Conservation (phyloP, 768 basidiomycete species). For the Suillus plorans region DNA sequence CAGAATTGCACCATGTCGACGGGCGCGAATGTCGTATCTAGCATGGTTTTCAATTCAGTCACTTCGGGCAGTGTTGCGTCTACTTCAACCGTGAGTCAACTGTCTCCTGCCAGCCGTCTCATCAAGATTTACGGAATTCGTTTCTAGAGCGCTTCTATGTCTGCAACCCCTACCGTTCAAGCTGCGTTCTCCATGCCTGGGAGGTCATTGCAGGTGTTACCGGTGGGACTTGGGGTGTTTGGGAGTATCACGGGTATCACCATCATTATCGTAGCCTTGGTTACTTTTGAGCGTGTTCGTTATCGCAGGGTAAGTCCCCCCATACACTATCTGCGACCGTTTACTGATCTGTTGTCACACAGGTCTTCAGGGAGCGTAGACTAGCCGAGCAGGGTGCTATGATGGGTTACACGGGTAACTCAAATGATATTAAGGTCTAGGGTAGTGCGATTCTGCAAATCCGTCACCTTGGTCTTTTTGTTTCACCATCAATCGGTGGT, state of each 20-base stretch:
- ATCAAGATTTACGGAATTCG: constrained; percentile 1
- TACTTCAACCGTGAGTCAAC: constrained; percentile 20
- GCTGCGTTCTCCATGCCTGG: constrained; percentile 67
- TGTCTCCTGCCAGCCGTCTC: constrained; percentile 1
- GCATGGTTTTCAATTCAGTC: constrained; percentile 14
- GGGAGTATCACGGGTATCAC: constrained; percentile 85
- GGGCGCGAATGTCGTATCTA: constrained; percentile 14
- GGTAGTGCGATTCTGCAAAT: neutral
- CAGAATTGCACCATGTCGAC: constrained; percentile 48
- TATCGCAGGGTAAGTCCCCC: constrained; percentile 68
- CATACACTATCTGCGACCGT: no score
- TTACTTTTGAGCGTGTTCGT: constrained; percentile 85
- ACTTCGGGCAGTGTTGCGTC: constrained; percentile 17
- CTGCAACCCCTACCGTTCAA: constrained; percentile 30
- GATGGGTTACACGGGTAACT: constrained; percentile 59
- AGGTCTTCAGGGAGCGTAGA: constrained; percentile 77
- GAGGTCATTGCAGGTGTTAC: constrained; percentile 69
- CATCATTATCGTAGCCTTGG: constrained; percentile 76
- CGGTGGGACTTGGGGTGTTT: constrained; percentile 81
- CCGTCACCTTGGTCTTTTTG: neutral
- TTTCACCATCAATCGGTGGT: neutral
- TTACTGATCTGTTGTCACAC: constrained; percentile 4
- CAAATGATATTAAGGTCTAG: constrained; percentile 26
- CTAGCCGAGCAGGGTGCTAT: constrained; percentile 60
- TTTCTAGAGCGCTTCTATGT: constrained; percentile 27